These are phyloP conservation scores for Hippophae gyantsensis DNA, from an alignment of 306 rosid genomes.

Conservation along the genomic window DNA sequence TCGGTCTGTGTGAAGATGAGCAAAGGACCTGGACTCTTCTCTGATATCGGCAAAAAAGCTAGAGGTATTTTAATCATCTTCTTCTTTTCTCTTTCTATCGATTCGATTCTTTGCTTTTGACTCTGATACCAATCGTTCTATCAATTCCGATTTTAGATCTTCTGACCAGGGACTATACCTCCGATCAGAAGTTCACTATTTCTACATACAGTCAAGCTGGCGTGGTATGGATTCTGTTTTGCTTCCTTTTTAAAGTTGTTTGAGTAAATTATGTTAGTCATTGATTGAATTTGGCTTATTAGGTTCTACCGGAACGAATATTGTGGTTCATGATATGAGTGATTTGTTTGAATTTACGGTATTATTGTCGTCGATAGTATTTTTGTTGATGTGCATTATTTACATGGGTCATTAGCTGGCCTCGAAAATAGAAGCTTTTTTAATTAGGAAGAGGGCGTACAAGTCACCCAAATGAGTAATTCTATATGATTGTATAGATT, in stretches of 20 bases:
- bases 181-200: slow-evolving; percentile 73
- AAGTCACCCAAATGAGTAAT: too few species aligned
- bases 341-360: too few species aligned
- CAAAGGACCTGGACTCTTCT: slow-evolving; percentile 82
- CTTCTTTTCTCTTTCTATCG: not conserved
- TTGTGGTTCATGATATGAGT: too few species aligned
- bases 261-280: too few species aligned
- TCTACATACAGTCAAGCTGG: slow-evolving; percentile 66
- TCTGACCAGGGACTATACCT: slow-evolving; percentile 61
- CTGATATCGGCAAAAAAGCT: slow-evolving; percentile 85
- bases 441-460: too few species aligned
- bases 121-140: slow-evolving; percentile 21
- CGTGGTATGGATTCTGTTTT: slow-evolving; percentile 40
- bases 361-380: too few species aligned
- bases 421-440: too few species aligned
- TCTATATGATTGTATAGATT: too few species aligned
- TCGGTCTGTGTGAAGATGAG: slow-evolving; percentile 39
- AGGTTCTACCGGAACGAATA: too few species aligned
- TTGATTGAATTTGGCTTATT: too few species aligned
- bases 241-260: not conserved
- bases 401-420: too few species aligned
- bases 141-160: slow-evolving; percentile 44
- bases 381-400: too few species aligned
- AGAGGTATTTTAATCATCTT: slow-evolving; percentile 38
- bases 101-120: not conserved